These are phyloP conservation scores for Schizosaccharomyces pombe DNA, from an alignment of 805 yeast genomes.

Conservation along the genomic window DNA sequence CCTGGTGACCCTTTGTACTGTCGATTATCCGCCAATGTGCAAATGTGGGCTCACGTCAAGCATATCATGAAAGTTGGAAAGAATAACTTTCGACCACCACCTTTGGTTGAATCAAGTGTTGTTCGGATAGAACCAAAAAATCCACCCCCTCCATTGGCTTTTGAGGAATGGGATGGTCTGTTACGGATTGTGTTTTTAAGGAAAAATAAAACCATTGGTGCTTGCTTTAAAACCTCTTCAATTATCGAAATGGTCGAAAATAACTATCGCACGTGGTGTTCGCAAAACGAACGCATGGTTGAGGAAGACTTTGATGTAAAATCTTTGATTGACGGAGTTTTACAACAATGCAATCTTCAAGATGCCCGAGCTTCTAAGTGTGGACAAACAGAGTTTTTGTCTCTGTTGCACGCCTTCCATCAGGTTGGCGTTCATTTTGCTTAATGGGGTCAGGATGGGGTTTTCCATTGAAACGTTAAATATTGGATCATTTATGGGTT, in stretches of 20 bases:
- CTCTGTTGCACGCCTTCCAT: slow-evolving; percentile 70
- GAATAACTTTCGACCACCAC: slow-evolving; percentile 93
- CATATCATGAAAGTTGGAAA: slow-evolving; percentile 96
- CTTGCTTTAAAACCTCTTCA: slow-evolving; percentile 69
- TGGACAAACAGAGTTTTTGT: slow-evolving; percentile 80
- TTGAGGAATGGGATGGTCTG: slow-evolving; percentile 91
- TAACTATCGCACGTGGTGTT: slow-evolving; percentile 61
- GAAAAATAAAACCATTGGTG: slow-evolving; percentile 70
- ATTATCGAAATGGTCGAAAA: slow-evolving; percentile 62
- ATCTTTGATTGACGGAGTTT: slow-evolving; percentile 45
- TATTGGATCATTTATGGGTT: too few relatives aligned
- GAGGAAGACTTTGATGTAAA: slow-evolving; percentile 22
- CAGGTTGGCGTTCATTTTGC: slow-evolving; percentile 95
- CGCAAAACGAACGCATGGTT: slow-evolving; percentile 23
- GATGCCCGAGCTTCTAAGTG: slow-evolving; percentile 82
- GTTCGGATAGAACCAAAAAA: slow-evolving; percentile 76
- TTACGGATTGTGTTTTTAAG: slow-evolving; percentile 77
- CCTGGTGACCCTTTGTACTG: slow-evolving; percentile 93
- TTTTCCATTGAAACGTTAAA: too few relatives aligned
- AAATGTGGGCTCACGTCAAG: slow-evolving; percentile 98
- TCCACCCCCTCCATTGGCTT: slow-evolving; percentile 88
- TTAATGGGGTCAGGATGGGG: too few relatives aligned
- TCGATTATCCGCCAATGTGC: slow-evolving; percentile 85
- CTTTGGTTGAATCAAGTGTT: slow-evolving; percentile 91
- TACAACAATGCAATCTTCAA: slow-evolving; percentile 53